Percentiles rank a stretch among this genome's conserved stretches.
Conservation (phyloP, 2,329 filamentous ascomycete genomes). For the Epichloe aotearoae region DNA sequence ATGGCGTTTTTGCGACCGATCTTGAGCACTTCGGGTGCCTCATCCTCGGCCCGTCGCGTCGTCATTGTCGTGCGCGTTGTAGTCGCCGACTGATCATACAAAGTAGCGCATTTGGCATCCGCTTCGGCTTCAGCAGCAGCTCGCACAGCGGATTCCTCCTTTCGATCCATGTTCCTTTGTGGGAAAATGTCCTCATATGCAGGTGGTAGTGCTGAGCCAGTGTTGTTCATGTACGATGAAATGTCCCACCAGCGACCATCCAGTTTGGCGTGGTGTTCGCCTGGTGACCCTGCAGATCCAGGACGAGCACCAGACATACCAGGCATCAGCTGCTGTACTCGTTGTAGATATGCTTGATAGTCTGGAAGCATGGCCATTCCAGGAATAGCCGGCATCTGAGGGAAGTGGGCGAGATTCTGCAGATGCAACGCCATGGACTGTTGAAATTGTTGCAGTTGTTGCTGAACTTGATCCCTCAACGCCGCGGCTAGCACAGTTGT, state of each 20-base stretch:
- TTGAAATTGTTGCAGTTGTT: conserved; percentile 66
- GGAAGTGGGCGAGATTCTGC: conserved; percentile 40
- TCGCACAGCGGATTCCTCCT: conserved; percentile 43
- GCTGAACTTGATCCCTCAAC: conserved; percentile 58
- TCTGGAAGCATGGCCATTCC: conserved; percentile 52
- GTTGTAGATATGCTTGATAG: conserved; percentile 56
- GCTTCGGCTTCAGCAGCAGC: conserved; percentile 46
- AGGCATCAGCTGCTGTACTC: conserved; percentile 61
- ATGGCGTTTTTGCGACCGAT: conserved; percentile 51
- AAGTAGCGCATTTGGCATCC: conserved; percentile 40
- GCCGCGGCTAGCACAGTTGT: conserved; percentile 51
- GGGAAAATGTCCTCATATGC: conserved; percentile 73
- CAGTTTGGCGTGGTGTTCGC: conserved; percentile 25
- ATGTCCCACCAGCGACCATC: conserved; percentile 57
- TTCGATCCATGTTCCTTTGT: conserved; percentile 36
- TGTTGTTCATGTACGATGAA: conserved; percentile 38
- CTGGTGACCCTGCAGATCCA: conserved; percentile 36
- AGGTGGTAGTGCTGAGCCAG: conserved; percentile 44
- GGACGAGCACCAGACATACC: conserved; percentile 41
- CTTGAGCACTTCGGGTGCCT: conserved; percentile 34
- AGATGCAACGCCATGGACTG: conserved; percentile 54
- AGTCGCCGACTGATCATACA: conserved; percentile 33
- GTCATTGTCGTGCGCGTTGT: conserved; percentile 17
- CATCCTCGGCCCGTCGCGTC: conserved; percentile 25
- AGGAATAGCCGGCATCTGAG: conserved; percentile 40